A percentile compares a stretch with the other conserved stretches of the same genome.
phyloP scores from a whole-genome alignment of 163 green algal species.

The Trebouxiophyceae sp. region DNA sequence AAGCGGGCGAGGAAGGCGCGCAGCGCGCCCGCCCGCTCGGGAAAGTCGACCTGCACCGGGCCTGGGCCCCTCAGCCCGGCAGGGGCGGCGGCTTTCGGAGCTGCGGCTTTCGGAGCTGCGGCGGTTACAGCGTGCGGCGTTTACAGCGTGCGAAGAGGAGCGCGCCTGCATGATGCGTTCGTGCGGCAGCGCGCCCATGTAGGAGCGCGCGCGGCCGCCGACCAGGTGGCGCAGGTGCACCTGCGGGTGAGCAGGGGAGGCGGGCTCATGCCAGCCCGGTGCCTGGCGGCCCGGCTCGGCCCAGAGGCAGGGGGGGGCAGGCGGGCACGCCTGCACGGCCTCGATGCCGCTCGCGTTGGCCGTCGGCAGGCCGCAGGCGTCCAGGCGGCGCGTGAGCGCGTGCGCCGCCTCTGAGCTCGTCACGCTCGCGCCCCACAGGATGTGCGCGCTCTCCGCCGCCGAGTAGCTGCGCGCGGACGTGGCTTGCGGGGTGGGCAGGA shows the following conservation, averaged over 20 bases:
- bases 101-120: no score
- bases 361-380: conserved; percentile 46
- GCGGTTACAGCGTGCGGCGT: no score
- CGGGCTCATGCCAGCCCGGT: no score
- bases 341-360: conserved; percentile 74
- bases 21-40: conserved; percentile 83
- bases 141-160: neutral
- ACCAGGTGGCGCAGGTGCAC: conserved; percentile 83
- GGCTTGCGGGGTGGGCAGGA: no score
- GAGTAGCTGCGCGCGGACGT: conserved; percentile 35
- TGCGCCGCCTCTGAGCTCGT: conserved; percentile 33
- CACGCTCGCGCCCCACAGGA: conserved; percentile 68
- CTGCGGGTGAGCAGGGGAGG: no score
- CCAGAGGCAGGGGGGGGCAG: no score
- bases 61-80: no score
- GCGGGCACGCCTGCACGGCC: conserved; percentile 59
- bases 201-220: conserved; percentile 40
- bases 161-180: conserved; percentile 71
- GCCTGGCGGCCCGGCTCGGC: no score
- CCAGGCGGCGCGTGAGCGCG: conserved; percentile 53
- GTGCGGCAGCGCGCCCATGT: conserved; percentile 52
- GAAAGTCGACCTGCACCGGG: conserved; percentile 90
- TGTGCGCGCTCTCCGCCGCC: conserved; percentile 41
- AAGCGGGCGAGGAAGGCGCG: conserved; percentile 71
- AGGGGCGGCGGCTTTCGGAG: no score